These are phyloP conservation scores for Candida glaebosa DNA, from an alignment of 805 yeast genomes.

Conservation along the genomic window DNA sequence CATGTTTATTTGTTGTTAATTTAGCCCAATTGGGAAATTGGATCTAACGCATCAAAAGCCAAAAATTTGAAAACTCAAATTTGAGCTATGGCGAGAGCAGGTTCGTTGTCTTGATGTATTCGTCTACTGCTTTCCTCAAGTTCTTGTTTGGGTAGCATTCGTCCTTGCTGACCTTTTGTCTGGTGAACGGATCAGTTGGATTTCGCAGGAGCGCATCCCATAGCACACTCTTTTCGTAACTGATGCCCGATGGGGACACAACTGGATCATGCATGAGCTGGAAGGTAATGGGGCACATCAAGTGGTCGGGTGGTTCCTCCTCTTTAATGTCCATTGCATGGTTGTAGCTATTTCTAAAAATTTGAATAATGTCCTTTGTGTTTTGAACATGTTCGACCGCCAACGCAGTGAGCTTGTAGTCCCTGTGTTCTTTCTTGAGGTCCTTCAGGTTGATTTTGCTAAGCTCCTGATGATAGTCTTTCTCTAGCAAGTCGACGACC, in stretches of 20 bases:
- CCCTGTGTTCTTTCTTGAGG: conserved; percentile 3
- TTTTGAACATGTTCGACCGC: conserved; percentile 10
- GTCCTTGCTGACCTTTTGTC: conserved; percentile 13
- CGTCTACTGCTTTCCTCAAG: conserved; percentile 11
- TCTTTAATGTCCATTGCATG: conserved; percentile 10
- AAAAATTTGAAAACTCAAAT: background rate
- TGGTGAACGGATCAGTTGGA: conserved; percentile 34
- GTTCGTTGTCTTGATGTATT: conserved; percentile 4
- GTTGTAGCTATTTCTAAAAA: conserved; percentile 16
- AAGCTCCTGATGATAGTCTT: conserved; percentile 11
- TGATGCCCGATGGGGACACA: conserved; percentile 40
- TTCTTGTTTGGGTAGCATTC: conserved; percentile 9
- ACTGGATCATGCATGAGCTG: conserved; percentile 41
- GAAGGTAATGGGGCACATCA: conserved; percentile 42
- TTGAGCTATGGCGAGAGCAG: background rate
- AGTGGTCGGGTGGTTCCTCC: conserved; percentile 33
- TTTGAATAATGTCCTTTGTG: conserved; percentile 11
- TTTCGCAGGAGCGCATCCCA: conserved; percentile 24
- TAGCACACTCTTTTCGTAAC: conserved; percentile 38
- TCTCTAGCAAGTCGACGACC: conserved; percentile 8
- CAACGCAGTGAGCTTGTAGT: conserved; percentile 6
- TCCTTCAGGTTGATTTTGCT: conserved; percentile 3
- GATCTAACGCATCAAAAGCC: background rate
- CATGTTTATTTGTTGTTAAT: conserved; percentile 1
- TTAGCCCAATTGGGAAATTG: conserved; percentile 2